Percentiles rank a stretch among this genome's conserved stretches.
Evolutionary conservation across 176 grass and related monocot species (phyloP).

Genomic region (Oryza brachyantha): DNA sequence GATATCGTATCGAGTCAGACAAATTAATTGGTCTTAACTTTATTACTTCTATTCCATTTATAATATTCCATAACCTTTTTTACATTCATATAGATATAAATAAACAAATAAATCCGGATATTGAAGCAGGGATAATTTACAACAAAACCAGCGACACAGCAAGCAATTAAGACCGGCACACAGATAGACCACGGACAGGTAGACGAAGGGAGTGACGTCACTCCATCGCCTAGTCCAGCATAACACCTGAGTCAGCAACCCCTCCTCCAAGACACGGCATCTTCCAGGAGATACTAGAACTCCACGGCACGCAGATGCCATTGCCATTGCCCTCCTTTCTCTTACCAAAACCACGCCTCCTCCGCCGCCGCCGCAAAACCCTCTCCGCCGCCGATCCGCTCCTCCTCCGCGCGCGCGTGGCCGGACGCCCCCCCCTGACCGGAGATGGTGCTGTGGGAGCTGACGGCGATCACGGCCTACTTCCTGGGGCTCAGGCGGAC

Average conservation of each 20-base stretch:
- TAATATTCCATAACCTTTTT: no score
- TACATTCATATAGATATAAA: no score
- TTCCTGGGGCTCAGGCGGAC: slow-evolving; percentile 81
- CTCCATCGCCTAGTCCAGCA: background rate
- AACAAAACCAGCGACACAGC: no score
- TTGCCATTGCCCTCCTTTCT: no score
- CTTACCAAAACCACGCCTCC: no score
- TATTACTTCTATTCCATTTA: no score
- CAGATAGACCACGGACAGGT: background rate
- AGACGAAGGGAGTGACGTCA: background rate
- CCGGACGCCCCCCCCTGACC: background rate
- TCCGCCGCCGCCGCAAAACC: slow-evolving; percentile 3
- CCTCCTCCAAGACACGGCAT: slow-evolving; percentile 25
- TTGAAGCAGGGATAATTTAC: no score
- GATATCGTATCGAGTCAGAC: no score
- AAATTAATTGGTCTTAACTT: no score
- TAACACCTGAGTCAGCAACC: background rate
- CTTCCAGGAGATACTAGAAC: background rate
- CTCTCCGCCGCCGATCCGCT: background rate
- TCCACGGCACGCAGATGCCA: background rate
- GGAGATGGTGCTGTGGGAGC: slow-evolving; percentile 91
- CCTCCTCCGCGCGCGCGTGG: background rate
- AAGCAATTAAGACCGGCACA: no score
- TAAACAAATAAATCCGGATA: no score
- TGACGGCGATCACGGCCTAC: slow-evolving; percentile 91